Conservation (phyloP, 805 yeast genomes). For the Clavispora vitiphila region DNA sequence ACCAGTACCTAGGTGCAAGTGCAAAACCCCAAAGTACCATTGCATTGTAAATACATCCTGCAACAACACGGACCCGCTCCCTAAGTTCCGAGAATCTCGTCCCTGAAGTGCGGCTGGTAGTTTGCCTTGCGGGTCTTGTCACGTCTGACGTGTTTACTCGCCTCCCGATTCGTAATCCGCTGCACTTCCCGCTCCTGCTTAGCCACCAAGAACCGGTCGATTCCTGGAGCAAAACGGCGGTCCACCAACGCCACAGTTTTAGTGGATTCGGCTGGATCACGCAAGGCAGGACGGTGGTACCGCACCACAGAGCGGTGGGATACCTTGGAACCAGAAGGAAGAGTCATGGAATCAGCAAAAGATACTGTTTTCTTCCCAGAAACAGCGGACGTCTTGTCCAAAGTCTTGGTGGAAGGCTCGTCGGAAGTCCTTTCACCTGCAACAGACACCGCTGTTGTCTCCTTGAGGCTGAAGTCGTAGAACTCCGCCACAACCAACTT, state of each 20-base stretch:
- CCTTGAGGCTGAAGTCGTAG: conserved; percentile 29
- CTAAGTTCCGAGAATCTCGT: conserved; percentile 48
- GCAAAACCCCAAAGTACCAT: too few relatives aligned
- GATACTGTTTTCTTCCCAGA: conserved; percentile 26
- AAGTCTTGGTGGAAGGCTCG: too few relatives aligned
- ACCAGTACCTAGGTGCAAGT: too few relatives aligned
- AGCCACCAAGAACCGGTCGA: conserved; percentile 22
- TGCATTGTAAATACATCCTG: too few relatives aligned
- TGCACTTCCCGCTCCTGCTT: conserved; percentile 30
- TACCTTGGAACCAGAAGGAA: conserved; percentile 73
- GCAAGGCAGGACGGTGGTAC: conserved; percentile 59
- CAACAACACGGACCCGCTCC: too few relatives aligned
- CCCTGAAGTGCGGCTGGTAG: conserved; percentile 53
- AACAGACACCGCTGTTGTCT: conserved; percentile 25
- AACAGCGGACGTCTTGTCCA: too few relatives aligned
- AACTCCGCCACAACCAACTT: conserved; percentile 31
- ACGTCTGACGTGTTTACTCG: conserved; percentile 21
- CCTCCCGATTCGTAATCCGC: conserved; percentile 20
- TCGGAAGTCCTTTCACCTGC: conserved; percentile 43
- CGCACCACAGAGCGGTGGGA: conserved; percentile 79
- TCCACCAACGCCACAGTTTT: conserved; percentile 77
- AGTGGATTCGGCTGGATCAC: conserved; percentile 54
- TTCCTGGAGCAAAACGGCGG: conserved; percentile 42
- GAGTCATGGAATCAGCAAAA: conserved; percentile 31
- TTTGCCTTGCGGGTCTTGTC: conserved; percentile 25